Evolutionary conservation across 495 filamentous ascomycete genomes (phyloP), one percentile per base, ranked within the genome.

Genomic region (Talaromyces ruber): DNA sequence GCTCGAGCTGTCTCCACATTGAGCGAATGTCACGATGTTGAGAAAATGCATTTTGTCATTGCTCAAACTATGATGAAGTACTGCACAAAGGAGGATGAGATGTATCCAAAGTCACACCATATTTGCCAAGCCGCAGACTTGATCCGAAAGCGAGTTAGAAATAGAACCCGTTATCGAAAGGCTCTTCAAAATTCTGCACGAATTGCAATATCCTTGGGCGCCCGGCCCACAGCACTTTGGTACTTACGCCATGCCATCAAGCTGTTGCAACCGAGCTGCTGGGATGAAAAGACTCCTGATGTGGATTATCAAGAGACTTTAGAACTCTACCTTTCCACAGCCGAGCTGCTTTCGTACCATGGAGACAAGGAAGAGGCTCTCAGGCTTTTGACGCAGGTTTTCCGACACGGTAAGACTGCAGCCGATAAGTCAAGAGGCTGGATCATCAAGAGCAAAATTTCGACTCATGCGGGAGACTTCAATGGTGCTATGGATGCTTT

Each of bases 41-140:
- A 84, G 57, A 87, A 86, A 67, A 96, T 96, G 92, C 91, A 97
- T 72, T 96, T 90, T 63, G 82, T 90, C 47, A 88, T 96, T 61
- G 89, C 90, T 0, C 86, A 90, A 66, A 87, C 84, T 0, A 82
- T 95, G 65, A 84, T 91, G 72, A 87, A 89, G 61, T 83, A 91
- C 64, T 82, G 84, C 59, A 75, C 79, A 47, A 68, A 79, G 12
- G 82, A 88, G 53, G 76, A 81, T 11, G 77, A 78, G 60, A 81
- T 82, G n/a, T 89, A 92, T 65, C 84, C 81, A 45, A 84, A 85
- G 58, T 88, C 89, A 39, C 81, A 84, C 16, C 91, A 96, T 72
- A 86, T 95, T 22, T 89, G 88, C 64, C 81, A 88, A 55, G 83
- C 87, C 0, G 80, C 88, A 14, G 81, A 85, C 14, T 84, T 91